Conservation (phyloP, 1,139 yeast genomes). For the Wickerhamiella infanticola region DNA sequence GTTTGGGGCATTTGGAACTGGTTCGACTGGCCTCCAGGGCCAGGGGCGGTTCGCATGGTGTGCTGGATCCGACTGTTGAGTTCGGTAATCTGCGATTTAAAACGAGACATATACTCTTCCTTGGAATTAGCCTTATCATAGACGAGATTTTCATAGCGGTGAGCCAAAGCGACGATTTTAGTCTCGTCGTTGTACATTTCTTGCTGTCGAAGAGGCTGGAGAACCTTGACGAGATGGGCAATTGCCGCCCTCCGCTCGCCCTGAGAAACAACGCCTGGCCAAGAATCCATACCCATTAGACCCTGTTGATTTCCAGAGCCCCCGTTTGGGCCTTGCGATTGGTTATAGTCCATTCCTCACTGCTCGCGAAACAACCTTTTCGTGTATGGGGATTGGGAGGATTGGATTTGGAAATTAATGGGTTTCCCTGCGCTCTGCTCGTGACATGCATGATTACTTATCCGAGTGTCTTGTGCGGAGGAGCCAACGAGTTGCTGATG, state of each 20-base stretch:
- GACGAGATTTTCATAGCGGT: conserved; percentile 19
- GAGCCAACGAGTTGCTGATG: too few relatives aligned
- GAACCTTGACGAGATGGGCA: background rate
- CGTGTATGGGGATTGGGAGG: too few relatives aligned
- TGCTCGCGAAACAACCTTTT: too few relatives aligned
- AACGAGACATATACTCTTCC: conserved; percentile 7
- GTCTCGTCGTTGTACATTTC: conserved; percentile 7
- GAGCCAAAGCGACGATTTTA: conserved; percentile 19
- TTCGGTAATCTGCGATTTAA: background rate
- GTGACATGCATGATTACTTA: too few relatives aligned
- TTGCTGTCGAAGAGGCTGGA: background rate
- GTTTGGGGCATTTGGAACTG: background rate
- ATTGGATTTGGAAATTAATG: too few relatives aligned
- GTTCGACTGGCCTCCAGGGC: background rate
- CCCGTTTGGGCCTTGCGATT: background rate
- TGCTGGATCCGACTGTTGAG: background rate
- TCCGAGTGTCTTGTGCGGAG: too few relatives aligned
- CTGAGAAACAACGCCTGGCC: background rate
- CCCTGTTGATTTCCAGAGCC: background rate
- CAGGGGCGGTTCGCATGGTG: background rate
- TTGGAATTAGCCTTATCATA: conserved; percentile 18
- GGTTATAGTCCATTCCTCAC: background rate
- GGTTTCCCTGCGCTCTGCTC: too few relatives aligned
- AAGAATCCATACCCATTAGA: background rate
- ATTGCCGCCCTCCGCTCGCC: background rate